A percentile compares a stretch with the other conserved stretches of the same genome.
Evolutionary conservation across 129 eudicot genomes (phyloP).

Genomic region (Rutidosis leptorrhynchoides): DNA sequence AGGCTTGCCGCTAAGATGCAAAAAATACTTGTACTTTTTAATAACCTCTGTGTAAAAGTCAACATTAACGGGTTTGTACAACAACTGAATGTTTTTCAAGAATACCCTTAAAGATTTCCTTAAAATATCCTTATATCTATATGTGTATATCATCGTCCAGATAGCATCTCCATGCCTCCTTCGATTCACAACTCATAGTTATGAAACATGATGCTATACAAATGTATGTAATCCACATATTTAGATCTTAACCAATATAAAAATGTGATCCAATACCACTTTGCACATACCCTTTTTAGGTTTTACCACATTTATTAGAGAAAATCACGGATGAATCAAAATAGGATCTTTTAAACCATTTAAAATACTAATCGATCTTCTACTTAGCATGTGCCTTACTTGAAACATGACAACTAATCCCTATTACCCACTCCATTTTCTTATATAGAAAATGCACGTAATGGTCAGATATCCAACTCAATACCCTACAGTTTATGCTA

Average conservation of each 20-base stretch:
- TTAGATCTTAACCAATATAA: neutral
- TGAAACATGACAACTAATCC: constrained; percentile 16
- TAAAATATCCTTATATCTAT: no score
- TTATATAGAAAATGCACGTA: constrained; percentile 2
- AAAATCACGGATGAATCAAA: constrained; percentile 3
- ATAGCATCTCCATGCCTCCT: no score
- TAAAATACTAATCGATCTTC: constrained; percentile 10
- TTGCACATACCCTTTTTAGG: neutral
- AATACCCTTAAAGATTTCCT: no score
- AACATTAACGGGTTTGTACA: no score
- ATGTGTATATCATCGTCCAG: no score
- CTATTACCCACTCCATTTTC: constrained; percentile 3
- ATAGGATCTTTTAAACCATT: constrained; percentile 15
- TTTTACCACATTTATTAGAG: neutral
- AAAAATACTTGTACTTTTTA: no score
- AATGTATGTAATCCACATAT: neutral
- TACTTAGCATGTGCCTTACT: constrained; percentile 1
- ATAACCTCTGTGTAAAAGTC: no score
- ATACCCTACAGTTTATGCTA: neutral
- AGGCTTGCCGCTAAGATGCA: no score
- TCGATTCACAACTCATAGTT: no score
- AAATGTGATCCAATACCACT: neutral
- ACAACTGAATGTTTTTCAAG: no score
- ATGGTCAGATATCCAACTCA: neutral
- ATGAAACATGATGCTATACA: neutral